Percentiles rank a stretch among this genome's conserved stretches.
These are phyloP conservation scores for Madurella mycetomatis DNA, from an alignment of 2,329 filamentous ascomycete genomes.

Conservation along the genomic window DNA sequence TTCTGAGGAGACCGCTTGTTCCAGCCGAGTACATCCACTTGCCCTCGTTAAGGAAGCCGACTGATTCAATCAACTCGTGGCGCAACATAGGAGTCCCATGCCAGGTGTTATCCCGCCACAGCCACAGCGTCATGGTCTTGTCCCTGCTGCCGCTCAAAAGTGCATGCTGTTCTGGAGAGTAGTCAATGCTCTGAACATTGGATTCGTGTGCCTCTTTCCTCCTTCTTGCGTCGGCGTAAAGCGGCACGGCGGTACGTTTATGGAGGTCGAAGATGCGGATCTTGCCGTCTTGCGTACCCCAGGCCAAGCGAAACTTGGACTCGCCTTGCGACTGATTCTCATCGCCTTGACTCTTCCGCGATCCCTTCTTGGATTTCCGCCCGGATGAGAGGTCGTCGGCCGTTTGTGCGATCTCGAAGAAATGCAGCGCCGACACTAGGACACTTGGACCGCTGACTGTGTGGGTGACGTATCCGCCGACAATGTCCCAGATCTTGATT, in stretches of 20 bases:
- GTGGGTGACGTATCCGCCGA: slow-evolving; percentile 85
- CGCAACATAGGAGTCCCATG: slow-evolving; percentile 74
- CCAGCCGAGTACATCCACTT: slow-evolving; percentile 77
- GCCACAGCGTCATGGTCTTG: slow-evolving; percentile 91
- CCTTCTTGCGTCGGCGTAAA: slow-evolving; percentile 42
- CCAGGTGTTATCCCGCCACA: slow-evolving; percentile 88
- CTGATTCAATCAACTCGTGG: slow-evolving; percentile 81
- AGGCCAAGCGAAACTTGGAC: slow-evolving; percentile 71
- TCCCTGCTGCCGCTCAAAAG: slow-evolving; percentile 85
- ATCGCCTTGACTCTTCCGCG: slow-evolving; percentile 42
- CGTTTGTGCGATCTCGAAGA: slow-evolving; percentile 68
- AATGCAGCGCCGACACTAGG: slow-evolving; percentile 82
- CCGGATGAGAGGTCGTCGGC: slow-evolving; percentile 38
- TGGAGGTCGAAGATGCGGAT: slow-evolving; percentile 88
- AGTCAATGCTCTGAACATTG: slow-evolving; percentile 84
- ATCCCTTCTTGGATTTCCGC: slow-evolving; percentile 36
- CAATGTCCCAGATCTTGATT: slow-evolving; percentile 96
- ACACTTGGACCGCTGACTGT: slow-evolving; percentile 92
- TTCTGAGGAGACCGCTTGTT: slow-evolving; percentile 72
- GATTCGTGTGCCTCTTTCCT: slow-evolving; percentile 79
- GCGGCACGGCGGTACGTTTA: slow-evolving; percentile 71
- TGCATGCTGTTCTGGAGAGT: slow-evolving; percentile 66
- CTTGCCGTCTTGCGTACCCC: slow-evolving; percentile 90
- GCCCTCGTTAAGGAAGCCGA: slow-evolving; percentile 71
- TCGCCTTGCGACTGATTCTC: slow-evolving; percentile 40